phyloP scores from a whole-genome alignment of 2,329 filamentous ascomycete species.

The Penicillium sp. region DNA sequence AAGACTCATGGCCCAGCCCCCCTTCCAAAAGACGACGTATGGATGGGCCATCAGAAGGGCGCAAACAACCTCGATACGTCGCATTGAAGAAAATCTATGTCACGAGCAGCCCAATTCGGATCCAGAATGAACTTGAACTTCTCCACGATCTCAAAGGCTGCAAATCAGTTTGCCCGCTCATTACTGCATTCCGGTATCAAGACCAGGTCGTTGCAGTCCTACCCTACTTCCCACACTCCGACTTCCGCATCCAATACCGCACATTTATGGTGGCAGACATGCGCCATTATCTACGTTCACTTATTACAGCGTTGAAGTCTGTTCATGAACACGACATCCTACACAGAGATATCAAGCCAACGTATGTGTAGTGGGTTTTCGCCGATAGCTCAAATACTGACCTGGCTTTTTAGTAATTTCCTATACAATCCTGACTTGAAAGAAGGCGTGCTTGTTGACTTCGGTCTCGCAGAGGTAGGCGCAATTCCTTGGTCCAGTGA shows the following conservation, averaged over 20 bases:
- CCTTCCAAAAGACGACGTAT: constrained; percentile 60
- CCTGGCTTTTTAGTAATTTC: constrained; percentile 66
- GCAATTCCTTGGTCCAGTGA: background rate
- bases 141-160: constrained; percentile 84
- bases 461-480: constrained; percentile 82
- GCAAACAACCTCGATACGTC: constrained; percentile 73
- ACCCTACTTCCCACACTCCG: constrained; percentile 92
- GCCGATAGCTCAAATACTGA: constrained; percentile 2
- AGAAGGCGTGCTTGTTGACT: constrained; percentile 94
- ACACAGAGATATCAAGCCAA: constrained; percentile 95
- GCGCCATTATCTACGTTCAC: constrained; percentile 82
- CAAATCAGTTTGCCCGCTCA: constrained; percentile 86
- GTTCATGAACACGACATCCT: constrained; percentile 86
- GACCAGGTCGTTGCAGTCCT: constrained; percentile 95
- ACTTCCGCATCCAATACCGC: constrained; percentile 90
- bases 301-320: constrained; percentile 81
- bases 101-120: constrained; percentile 89
- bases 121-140: constrained; percentile 94
- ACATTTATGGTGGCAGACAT: constrained; percentile 86
- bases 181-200: constrained; percentile 92
- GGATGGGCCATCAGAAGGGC: constrained; percentile 45
- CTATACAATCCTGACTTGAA: constrained; percentile 78
- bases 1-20: constrained; percentile 71
- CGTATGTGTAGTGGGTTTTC: constrained; percentile 47
- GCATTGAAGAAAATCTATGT: constrained; percentile 99